A percentile compares a stretch with the other conserved stretches of the same genome.
Evolutionary conservation across 73 alveolate species (phyloP).

Genomic region (Paramecium caudatum): DNA sequence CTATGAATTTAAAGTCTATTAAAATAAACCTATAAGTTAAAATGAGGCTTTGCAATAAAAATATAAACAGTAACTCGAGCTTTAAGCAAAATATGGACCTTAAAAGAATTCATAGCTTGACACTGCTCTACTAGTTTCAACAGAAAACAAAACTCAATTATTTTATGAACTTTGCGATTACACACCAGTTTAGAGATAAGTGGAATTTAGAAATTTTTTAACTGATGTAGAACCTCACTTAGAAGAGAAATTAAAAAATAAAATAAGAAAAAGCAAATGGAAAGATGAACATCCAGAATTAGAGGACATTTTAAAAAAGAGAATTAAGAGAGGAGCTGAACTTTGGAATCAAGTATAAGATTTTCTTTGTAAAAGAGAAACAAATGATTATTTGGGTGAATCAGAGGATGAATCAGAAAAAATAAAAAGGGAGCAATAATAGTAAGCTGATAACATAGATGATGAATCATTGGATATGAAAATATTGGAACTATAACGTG

Average conservation of each 20-base stretch:
- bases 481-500: neutral
- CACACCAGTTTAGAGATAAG: conserved; percentile 26
- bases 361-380: conserved; percentile 50
- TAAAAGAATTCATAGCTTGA: conserved; percentile 25
- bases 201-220: conserved; percentile 16
- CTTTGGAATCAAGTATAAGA: conserved; percentile 48
- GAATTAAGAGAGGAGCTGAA: conserved; percentile 60
- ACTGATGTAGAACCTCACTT: conserved; percentile 5
- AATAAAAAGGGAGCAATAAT: neutral
- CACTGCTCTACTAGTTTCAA: neutral
- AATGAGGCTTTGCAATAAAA: conserved; percentile 1
- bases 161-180: conserved; percentile 27
- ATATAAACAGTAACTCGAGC: conserved; percentile 7
- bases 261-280: conserved; percentile 57
- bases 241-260: conserved; percentile 36
- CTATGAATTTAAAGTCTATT: conserved; percentile 12
- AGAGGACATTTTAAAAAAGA: conserved; percentile 32
- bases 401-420: conserved; percentile 11
- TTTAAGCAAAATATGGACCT: conserved; percentile 28
- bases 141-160: neutral
- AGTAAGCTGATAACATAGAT: neutral
- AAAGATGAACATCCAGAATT: conserved; percentile 65
- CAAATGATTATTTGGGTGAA: neutral
- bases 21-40: conserved; percentile 11
- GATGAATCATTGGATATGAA: neutral